A percentile compares a stretch with the other conserved stretches of the same genome.
These are phyloP conservation scores for Pisolithus microcarpus DNA, from an alignment of 768 basidiomycete genomes.

Conservation along the genomic window DNA sequence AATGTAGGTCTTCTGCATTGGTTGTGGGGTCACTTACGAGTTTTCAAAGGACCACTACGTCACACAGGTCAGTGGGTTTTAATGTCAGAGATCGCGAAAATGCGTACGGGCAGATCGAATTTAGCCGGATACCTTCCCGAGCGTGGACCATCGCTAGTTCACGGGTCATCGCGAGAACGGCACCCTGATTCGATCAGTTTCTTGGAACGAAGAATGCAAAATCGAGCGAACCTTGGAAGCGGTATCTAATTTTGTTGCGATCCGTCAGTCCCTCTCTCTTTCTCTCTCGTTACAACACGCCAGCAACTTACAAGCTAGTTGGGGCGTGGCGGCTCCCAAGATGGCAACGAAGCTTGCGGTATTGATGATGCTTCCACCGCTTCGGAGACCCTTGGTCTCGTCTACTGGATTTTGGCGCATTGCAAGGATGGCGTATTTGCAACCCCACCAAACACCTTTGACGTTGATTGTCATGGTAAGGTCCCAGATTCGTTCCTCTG, in stretches of 20 bases:
- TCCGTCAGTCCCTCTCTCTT: constrained; percentile 1
- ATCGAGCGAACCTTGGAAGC: constrained; percentile 73
- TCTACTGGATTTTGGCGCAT: constrained; percentile 93
- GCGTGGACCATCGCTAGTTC: constrained; percentile 98
- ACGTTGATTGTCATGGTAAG: constrained; percentile 90
- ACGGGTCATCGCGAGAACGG: constrained; percentile 96
- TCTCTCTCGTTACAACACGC: neutral
- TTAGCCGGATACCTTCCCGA: constrained; percentile 91
- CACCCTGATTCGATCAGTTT: constrained; percentile 50
- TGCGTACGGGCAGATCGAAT: constrained; percentile 89
- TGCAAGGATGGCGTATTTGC: constrained; percentile 93
- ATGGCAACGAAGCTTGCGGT: constrained; percentile 96
- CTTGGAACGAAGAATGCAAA: neutral
- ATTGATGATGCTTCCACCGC: constrained; percentile 93
- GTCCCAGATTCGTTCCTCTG: constrained; percentile 95
- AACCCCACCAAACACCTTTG: constrained; percentile 99
- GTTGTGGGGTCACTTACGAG: constrained; percentile 52
- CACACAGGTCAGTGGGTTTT: constrained; percentile 3
- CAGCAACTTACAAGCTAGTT: constrained; percentile 76
- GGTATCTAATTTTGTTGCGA: constrained; percentile 52
- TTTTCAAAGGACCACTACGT: constrained; percentile 84
- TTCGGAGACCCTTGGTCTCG: constrained; percentile 66
- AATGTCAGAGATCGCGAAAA: constrained; percentile 6
- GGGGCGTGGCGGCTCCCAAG: constrained; percentile 95
- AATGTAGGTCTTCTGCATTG: neutral